These are phyloP conservation scores for Volutella citrinella DNA, from an alignment of 2,329 filamentous ascomycete genomes.

Conservation along the genomic window DNA sequence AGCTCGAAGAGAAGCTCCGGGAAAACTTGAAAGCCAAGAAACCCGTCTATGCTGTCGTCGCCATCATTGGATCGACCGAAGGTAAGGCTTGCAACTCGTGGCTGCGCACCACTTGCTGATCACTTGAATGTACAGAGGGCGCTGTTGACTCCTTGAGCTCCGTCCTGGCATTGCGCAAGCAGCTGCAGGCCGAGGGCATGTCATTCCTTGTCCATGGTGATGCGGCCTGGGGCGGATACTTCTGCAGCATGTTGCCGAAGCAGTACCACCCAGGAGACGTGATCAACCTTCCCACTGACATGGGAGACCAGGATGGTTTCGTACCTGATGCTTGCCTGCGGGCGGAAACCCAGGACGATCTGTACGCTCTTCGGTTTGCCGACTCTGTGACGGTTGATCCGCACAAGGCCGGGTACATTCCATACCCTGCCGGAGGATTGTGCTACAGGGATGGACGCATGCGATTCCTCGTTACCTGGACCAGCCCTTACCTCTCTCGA, in stretches of 20 bases:
- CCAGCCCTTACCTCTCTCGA: constrained; percentile 36
- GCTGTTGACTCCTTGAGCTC: constrained; percentile 39
- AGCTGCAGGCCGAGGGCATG: constrained; percentile 38
- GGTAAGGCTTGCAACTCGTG: no score
- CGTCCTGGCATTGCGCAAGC: constrained; percentile 37
- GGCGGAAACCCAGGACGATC: constrained; percentile 35
- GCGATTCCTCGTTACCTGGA: constrained; percentile 43
- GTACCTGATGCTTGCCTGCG: constrained; percentile 34
- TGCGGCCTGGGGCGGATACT: constrained; percentile 50
- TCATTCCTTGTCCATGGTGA: constrained; percentile 46
- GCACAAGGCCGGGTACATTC: constrained; percentile 45
- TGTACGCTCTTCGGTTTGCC: constrained; percentile 35
- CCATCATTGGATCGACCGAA: constrained; percentile 47
- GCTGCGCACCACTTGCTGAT: no score
- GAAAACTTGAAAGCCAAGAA: constrained; percentile 26
- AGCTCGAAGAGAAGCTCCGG: constrained; percentile 31
- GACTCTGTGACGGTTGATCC: constrained; percentile 48
- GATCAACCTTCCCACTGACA: no score
- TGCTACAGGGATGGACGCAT: constrained; percentile 43
- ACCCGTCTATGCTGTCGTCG: constrained; percentile 42
- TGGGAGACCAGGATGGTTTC: no score
- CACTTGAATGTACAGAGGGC: no score
- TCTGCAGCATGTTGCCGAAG: constrained; percentile 43
- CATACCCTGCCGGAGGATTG: constrained; percentile 43
- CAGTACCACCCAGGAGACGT: no score